Percentiles rank a stretch among this genome's conserved stretches.
These are phyloP conservation scores for Aphanoascus verrucosus DNA, from an alignment of 2,329 filamentous ascomycete species.

Conservation along the genomic window DNA sequence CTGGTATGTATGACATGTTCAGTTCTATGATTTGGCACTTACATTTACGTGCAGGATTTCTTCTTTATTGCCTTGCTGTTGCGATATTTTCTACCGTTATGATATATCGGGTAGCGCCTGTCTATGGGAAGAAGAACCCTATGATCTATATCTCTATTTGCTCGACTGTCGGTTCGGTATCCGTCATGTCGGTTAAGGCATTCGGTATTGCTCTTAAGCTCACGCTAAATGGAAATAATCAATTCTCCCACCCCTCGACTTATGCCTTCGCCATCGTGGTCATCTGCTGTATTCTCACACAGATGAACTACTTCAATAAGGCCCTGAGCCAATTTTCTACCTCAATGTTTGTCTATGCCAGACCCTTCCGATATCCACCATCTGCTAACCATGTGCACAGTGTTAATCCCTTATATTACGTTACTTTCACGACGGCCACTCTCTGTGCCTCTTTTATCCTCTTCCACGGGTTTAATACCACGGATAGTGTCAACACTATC, in stretches of 20 bases:
- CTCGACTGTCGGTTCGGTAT: conserved; percentile 91
- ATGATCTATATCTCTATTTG: conserved; percentile 96
- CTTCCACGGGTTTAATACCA: conserved; percentile 92
- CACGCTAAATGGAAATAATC: conserved; percentile 84
- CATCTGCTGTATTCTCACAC: conserved; percentile 83
- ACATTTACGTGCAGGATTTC: conserved; percentile 54
- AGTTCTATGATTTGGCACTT: background rate
- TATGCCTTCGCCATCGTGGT: conserved; percentile 96
- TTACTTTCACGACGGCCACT: conserved; percentile 91
- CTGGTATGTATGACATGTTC: conserved; percentile 50
- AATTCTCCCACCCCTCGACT: conserved; percentile 87
- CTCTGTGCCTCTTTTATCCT: conserved; percentile 92
- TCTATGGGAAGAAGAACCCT: conserved; percentile 88
- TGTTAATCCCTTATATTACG: conserved; percentile 93
- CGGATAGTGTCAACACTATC: conserved; percentile 79
- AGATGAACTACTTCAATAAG: conserved; percentile 99
- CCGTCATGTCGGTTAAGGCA: conserved; percentile 98
- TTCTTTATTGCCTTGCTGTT: conserved; percentile 73
- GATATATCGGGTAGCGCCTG: conserved; percentile 89
- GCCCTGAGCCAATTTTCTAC: conserved; percentile 92
- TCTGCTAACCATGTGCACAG: conserved; percentile 38
- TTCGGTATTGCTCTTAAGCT: conserved; percentile 97
- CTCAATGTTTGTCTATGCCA: conserved; percentile 62
- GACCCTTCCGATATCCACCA: background rate
- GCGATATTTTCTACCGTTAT: conserved; percentile 77